Percentiles rank a stretch among this genome's conserved stretches.
phyloP scores from a whole-genome alignment of 2,329 filamentous ascomycete species.

The Fusarium begoniae region DNA sequence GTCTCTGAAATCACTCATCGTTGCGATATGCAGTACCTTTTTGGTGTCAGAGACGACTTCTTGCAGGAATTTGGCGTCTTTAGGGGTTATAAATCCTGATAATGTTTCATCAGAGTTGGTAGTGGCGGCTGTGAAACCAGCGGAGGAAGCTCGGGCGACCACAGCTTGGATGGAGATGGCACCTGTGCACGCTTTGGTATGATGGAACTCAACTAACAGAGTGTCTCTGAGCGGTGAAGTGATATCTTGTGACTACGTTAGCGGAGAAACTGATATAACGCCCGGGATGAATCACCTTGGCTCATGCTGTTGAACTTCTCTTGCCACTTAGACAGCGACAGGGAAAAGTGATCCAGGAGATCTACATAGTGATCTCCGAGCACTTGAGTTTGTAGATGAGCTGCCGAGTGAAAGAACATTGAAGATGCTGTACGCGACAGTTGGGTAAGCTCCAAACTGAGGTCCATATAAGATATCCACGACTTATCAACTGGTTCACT shows the following conservation, averaged over 20 bases:
- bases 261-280: rapidly evolving
- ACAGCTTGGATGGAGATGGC: slow-evolving; percentile 38
- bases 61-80: slow-evolving; percentile 31
- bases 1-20: slow-evolving; percentile 9
- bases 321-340: slow-evolving; percentile 25
- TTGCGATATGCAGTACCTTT: slow-evolving; percentile 24
- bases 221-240: slow-evolving; percentile 6
- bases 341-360: slow-evolving; percentile 28
- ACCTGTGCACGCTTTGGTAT: slow-evolving; percentile 32
- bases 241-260: background rate
- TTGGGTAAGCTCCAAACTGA: slow-evolving; percentile 29
- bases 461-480: slow-evolving; percentile 27
- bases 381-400: slow-evolving; percentile 27
- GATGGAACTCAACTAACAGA: slow-evolving; percentile 30
- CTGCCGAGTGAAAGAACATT: slow-evolving; percentile 35
- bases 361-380: slow-evolving; percentile 28
- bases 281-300: background rate
- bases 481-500: background rate
- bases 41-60: slow-evolving; percentile 34
- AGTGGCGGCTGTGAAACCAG: background rate
- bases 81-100: slow-evolving; percentile 20
- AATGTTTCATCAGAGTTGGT: slow-evolving; percentile 13
- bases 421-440: slow-evolving; percentile 28
- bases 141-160: slow-evolving; percentile 19
- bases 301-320: slow-evolving; percentile 4